These are phyloP conservation scores for Psilocybe subaeruginosa DNA, from an alignment of 768 basidiomycete species.

Conservation along the genomic window DNA sequence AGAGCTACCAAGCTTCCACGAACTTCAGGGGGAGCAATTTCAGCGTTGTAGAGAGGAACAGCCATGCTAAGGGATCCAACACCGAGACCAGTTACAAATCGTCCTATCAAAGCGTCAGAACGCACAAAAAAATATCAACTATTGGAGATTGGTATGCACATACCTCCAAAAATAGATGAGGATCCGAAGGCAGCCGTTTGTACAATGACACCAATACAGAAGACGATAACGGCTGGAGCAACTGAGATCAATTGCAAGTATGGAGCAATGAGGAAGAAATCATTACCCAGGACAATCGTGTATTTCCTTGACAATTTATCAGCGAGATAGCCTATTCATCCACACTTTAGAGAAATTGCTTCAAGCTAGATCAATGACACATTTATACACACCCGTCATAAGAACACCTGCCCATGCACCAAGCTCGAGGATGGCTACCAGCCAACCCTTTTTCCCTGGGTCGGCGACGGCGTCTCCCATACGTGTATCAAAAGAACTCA, in stretches of 20 bases:
- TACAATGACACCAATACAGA: constrained; percentile 75
- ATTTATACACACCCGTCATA: constrained; percentile 48
- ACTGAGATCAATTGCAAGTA: constrained; percentile 15
- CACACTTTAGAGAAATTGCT: not conserved
- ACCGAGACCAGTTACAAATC: constrained; percentile 80
- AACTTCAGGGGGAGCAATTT: constrained; percentile 79
- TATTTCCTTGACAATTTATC: constrained; percentile 78
- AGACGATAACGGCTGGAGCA: constrained; percentile 53
- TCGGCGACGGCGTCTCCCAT: constrained; percentile 61
- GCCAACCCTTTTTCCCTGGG: constrained; percentile 64
- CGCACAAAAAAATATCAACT: not conserved
- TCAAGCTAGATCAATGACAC: not conserved
- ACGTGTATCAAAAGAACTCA: constrained; percentile 52
- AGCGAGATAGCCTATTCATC: constrained; percentile 53
- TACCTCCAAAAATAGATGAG: constrained; percentile 67
- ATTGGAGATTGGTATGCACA: not conserved
- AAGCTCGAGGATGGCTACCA: constrained; percentile 75
- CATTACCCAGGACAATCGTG: constrained; percentile 61
- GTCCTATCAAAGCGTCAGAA: constrained; percentile 35
- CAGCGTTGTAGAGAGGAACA: constrained; percentile 79
- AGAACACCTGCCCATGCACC: constrained; percentile 81
- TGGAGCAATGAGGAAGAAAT: not conserved
- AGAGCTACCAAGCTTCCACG: constrained; percentile 81
- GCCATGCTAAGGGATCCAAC: constrained; percentile 83
- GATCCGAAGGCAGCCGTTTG: constrained; percentile 63